Base-by-base conservation (phyloP, 768 basidiomycete species). In the Boletus reticuloceps region DNA sequence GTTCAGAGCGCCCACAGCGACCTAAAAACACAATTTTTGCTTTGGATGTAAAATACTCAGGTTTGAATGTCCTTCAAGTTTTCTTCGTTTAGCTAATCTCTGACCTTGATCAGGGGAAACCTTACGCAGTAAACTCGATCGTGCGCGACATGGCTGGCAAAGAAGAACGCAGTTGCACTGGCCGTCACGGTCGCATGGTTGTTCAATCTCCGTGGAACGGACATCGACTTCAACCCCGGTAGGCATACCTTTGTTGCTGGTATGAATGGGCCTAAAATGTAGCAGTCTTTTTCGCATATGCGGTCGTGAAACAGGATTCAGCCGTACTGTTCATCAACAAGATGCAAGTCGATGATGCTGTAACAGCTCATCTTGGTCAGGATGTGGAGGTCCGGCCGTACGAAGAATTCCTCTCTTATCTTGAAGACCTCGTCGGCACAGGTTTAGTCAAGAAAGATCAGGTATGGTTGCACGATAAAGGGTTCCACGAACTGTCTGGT, bases 131-230 rank as follows among this genome's bases (percentile, higher is more conserved):
- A 99, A 99, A 71, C 75, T 99, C 40, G 71, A 72, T 17, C 73
- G 76, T 20, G 72, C 93, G 6, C 79, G 91, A 34, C 79, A 84
- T 53, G 85, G 56, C 60, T 96, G 51, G 74, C 73, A n/a, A 80
- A 85, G 64, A 75, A 78, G 55, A 71, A 75, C 4, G 74, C 72
- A 2, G 67, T 75, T 59, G 93, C 89, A 2, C 70, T 91, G 40
- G 85, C 96, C 1, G 81, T 98, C 5, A 88, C 80, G 69, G 84
- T 96, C 47, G 94, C 93, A 1, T 98, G 94, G 94, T 67, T 94
- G 38, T 91, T 93, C 74, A 95, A 98, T 70, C 76, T 99, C 32
- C 86, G 96, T 58, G 95, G 94, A 1, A 82, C 85, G 3, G 96
- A 98, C 67, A 95, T 98, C 64, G 85, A 86, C 34, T 98, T 81